Conservation (phyloP, 352 stramenopile genomes). For the Stephanocyclus meneghinianus region DNA sequence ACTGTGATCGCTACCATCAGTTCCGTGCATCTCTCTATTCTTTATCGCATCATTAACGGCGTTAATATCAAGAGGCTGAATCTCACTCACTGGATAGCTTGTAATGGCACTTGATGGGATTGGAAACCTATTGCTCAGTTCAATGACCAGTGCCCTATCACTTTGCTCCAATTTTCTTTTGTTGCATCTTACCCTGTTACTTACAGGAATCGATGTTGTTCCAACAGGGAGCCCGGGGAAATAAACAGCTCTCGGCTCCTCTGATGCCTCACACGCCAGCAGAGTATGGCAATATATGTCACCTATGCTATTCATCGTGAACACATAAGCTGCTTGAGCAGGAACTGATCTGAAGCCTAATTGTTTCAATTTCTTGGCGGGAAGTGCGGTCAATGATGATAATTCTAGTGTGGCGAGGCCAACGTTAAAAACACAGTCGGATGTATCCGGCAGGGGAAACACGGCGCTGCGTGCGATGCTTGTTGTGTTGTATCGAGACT, state of each 20-base stretch:
- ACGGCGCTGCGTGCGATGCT: constrained; percentile 61
- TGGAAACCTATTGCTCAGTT: constrained; percentile 48
- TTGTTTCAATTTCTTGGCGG: constrained; percentile 19
- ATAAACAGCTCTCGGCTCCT: constrained; percentile 21
- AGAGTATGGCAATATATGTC: constrained; percentile 73
- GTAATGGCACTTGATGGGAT: constrained; percentile 43
- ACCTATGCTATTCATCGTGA: constrained; percentile 71
- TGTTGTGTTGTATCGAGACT: constrained; percentile 28
- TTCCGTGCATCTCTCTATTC: neutral
- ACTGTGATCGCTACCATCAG: neutral
- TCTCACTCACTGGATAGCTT: constrained; percentile 6
- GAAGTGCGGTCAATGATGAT: constrained; percentile 21
- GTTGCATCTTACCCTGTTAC: neutral
- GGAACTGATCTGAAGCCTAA: constrained; percentile 38
- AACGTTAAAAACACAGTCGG: constrained; percentile 54
- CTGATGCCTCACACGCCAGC: constrained; percentile 46
- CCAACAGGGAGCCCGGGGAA: constrained; percentile 45
- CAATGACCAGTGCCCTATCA: constrained; percentile 24
- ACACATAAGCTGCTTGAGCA: constrained; percentile 41
- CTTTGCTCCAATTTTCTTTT: constrained; percentile 4
- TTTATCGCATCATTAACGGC: neutral
- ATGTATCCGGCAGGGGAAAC: constrained; percentile 65
- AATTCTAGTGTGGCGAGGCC: constrained; percentile 57
- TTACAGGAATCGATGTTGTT: constrained; percentile 31
- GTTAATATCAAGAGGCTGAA: constrained; percentile 13